Evolutionary conservation across 192 early-diverging fungal species (phyloP).

Genomic region (Umbelopsis vinacea): DNA sequence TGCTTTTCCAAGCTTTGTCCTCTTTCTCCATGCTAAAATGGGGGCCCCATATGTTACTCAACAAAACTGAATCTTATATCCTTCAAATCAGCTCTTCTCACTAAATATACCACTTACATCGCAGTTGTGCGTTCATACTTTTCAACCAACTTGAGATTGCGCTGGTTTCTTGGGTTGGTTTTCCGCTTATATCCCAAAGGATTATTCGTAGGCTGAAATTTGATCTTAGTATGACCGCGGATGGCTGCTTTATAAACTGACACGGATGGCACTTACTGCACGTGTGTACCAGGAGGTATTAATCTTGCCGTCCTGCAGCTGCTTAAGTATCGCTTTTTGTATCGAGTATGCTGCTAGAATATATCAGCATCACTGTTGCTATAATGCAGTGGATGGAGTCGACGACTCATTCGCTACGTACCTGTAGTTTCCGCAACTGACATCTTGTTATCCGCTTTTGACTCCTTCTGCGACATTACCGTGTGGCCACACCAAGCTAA

Average conservation of each 20-base stretch:
- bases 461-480: neutral
- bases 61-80: too few species aligned
- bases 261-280: neutral
- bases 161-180: neutral
- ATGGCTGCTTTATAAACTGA: neutral
- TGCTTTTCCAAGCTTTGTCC: slow-evolving; percentile 4
- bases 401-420: neutral
- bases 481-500: slow-evolving; percentile 19
- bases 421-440: neutral
- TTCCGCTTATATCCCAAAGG: neutral
- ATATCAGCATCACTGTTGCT: neutral
- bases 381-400: neutral
- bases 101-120: neutral
- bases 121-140: neutral
- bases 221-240: neutral
- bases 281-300: slow-evolving; percentile 14
- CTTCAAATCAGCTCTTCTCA: neutral
- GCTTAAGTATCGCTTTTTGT: neutral
- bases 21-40: slow-evolving; percentile 2
- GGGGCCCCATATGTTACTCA: neutral
- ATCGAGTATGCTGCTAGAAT: neutral
- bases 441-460: neutral
- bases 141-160: slow-evolving; percentile 1
- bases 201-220: neutral
- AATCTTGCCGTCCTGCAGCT: slow-evolving; percentile 4